Evolutionary conservation across 371 early-diverging fungal species (phyloP).

Genomic region (Rhizopus microsporus): DNA sequence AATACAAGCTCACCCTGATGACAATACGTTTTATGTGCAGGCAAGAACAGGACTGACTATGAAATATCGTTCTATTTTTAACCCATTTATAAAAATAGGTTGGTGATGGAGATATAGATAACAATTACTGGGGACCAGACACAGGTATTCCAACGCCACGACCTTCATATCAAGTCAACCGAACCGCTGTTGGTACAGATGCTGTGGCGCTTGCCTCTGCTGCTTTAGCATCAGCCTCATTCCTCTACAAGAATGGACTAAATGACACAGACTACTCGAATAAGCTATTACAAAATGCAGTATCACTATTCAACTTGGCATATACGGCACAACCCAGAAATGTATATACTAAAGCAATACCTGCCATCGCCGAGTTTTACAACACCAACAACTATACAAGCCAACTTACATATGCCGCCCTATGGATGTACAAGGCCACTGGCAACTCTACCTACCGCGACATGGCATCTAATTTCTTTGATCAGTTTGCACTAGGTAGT

Average conservation of each 20-base stretch:
- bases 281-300: slow-evolving; percentile 28
- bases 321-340: slow-evolving; percentile 56
- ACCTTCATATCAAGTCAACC: slow-evolving; percentile 53
- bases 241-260: slow-evolving; percentile 51
- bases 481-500: slow-evolving; percentile 28
- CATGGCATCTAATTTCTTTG: slow-evolving; percentile 54
- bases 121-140: slow-evolving; percentile 54
- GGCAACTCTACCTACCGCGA: slow-evolving; percentile 44
- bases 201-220: slow-evolving; percentile 62
- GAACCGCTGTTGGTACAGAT: slow-evolving; percentile 56
- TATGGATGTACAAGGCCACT: slow-evolving; percentile 65
- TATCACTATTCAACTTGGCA: slow-evolving; percentile 52
- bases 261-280: slow-evolving; percentile 55
- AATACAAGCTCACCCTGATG: slow-evolving; percentile 36
- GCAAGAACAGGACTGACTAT: slow-evolving; percentile 11
- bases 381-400: slow-evolving; percentile 47
- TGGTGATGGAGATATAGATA: slow-evolving; percentile 39
- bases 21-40: slow-evolving; percentile 35
- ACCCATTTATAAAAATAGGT: slow-evolving; percentile 19
- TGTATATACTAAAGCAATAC: slow-evolving; percentile 51
- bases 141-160: slow-evolving; percentile 57
- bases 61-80: background rate
- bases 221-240: slow-evolving; percentile 62
- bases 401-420: slow-evolving; percentile 60
- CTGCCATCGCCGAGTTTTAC: slow-evolving; percentile 42